phyloP scores from a whole-genome alignment of 2,329 filamentous ascomycete genomes.

The Cladosporium sp. region DNA sequence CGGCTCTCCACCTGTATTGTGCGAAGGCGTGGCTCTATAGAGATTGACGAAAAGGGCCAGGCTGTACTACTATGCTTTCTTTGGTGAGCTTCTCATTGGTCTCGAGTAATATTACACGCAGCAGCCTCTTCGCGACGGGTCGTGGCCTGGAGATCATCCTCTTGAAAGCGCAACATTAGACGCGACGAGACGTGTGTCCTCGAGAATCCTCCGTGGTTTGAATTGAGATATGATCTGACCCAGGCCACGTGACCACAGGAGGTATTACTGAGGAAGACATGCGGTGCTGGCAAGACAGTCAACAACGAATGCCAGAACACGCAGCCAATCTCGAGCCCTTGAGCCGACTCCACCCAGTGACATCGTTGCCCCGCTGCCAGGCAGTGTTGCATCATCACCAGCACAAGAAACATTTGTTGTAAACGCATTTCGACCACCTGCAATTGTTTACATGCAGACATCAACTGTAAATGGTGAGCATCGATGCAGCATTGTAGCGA shows the following conservation, averaged over 20 bases:
- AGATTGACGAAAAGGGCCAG: not conserved
- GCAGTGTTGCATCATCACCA: not conserved
- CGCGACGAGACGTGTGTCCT: too few relatives aligned
- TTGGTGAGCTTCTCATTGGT: not conserved
- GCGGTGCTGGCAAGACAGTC: not conserved
- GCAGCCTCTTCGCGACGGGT: too few relatives aligned
- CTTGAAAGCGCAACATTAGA: too few relatives aligned
- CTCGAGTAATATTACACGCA: not conserved
- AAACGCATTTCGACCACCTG: too few relatives aligned
- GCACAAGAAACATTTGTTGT: too few relatives aligned
- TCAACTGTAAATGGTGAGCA: not conserved
- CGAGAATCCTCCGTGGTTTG: too few relatives aligned
- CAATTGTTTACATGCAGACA: not conserved
- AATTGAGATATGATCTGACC: too few relatives aligned
- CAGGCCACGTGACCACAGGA: too few relatives aligned
- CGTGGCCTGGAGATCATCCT: not conserved
- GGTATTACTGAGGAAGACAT: too few relatives aligned
- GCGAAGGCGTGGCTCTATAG: not conserved
- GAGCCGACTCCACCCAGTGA: too few relatives aligned
- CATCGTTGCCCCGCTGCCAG: too few relatives aligned
- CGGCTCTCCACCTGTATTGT: conserved; percentile 1
- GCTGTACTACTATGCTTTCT: not conserved
- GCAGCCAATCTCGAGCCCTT: too few relatives aligned
- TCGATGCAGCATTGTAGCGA: not conserved
- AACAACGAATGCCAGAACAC: not conserved